Conservation (phyloP, 2,329 filamentous ascomycete species). For the Claviceps sp. region DNA sequence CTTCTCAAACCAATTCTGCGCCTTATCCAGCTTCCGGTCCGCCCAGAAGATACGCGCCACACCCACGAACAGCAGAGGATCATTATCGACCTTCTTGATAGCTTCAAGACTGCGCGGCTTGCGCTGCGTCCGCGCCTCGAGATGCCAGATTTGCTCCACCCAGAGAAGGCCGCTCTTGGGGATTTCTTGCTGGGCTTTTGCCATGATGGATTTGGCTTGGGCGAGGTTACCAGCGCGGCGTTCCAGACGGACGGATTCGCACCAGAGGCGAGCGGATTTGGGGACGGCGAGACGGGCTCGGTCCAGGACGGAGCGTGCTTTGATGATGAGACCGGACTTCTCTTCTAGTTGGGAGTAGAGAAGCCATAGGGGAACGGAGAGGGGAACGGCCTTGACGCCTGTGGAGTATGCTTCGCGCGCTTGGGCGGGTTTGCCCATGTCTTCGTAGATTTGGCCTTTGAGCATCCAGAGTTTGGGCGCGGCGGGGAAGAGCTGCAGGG, state of each 20-base stretch:
- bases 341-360: constrained; percentile 83
- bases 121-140: constrained; percentile 82
- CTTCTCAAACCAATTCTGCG: constrained; percentile 95
- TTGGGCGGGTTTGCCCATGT: constrained; percentile 62
- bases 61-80: constrained; percentile 76
- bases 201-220: constrained; percentile 87
- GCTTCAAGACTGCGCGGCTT: constrained; percentile 86
- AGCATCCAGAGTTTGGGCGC: constrained; percentile 93
- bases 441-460: constrained; percentile 95
- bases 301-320: constrained; percentile 87
- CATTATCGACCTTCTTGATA: constrained; percentile 93
- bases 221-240: constrained; percentile 68
- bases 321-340: constrained; percentile 67
- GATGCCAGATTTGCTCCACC: constrained; percentile 89
- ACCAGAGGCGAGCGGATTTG: constrained; percentile 75
- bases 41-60: constrained; percentile 94
- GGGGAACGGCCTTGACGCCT: constrained; percentile 75
- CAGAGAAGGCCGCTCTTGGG: constrained; percentile 79
- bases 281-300: constrained; percentile 78
- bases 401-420: constrained; percentile 82
- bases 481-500: constrained; percentile 71
- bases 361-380: constrained; percentile 78
- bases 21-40: constrained; percentile 83
- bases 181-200: constrained; percentile 80
- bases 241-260: constrained; percentile 87